A percentile compares a stretch with the other conserved stretches of the same genome.
Conservation (phyloP, 1,284 basidiomycete genomes). For the Tremellales sp. region DNA sequence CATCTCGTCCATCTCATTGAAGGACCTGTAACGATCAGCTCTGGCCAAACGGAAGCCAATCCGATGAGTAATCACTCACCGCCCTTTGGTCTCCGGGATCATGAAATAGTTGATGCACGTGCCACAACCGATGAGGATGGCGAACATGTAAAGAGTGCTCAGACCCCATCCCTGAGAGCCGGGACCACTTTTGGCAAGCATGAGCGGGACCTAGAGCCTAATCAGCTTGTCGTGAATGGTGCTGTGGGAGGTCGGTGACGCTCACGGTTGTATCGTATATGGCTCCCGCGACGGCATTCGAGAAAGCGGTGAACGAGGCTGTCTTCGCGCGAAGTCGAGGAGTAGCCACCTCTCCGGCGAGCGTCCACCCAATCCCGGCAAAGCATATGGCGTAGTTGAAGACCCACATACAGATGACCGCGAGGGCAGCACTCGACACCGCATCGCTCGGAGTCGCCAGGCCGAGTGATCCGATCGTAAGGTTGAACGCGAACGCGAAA, state of each 20-base stretch:
- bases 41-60: too few relatives aligned
- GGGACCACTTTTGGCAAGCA: slow-evolving; percentile 8
- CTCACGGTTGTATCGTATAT: slow-evolving; percentile 15
- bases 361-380: slow-evolving; percentile 12
- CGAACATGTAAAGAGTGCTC: slow-evolving; percentile 18
- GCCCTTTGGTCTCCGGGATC: slow-evolving; percentile 20
- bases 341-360: slow-evolving; percentile 7
- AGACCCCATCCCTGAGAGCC: slow-evolving; percentile 9
- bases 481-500: slow-evolving; percentile 9
- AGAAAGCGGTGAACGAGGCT: slow-evolving; percentile 6
- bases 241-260: neutral
- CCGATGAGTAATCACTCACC: too few relatives aligned
- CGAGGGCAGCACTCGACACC: slow-evolving; percentile 6
- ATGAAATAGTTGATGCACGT: slow-evolving; percentile 19
- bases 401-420: slow-evolving; percentile 12
- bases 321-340: slow-evolving; percentile 8
- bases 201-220: slow-evolving; percentile 13
- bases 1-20: slow-evolving; percentile 31
- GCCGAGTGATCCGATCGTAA: slow-evolving; percentile 12
- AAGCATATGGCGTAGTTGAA: slow-evolving; percentile 10
- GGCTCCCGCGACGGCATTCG: slow-evolving; percentile 9
- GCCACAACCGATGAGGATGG: slow-evolving; percentile 8
- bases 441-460: slow-evolving; percentile 7
- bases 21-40: too few relatives aligned
- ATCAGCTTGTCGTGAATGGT: too few relatives aligned